Evolutionary conservation across 352 stramenopile species (phyloP).

Genomic region (Phytophthora agathidicida): DNA sequence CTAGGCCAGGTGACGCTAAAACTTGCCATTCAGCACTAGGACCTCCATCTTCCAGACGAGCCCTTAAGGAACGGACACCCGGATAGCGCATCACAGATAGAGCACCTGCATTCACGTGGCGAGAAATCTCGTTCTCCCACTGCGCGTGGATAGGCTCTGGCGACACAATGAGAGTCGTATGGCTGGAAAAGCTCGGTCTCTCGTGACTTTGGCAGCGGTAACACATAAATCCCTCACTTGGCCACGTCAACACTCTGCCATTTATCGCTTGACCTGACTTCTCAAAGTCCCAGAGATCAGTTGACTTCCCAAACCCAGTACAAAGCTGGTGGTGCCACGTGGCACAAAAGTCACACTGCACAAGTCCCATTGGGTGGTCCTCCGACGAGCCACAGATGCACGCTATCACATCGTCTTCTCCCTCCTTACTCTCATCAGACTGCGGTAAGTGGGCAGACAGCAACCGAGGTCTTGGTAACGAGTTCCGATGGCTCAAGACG

Average conservation of each 20-base stretch:
- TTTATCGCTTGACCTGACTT: neutral
- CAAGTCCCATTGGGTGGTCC: slow-evolving; percentile 44
- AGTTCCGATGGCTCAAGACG: slow-evolving; percentile 58
- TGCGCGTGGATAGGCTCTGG: slow-evolving; percentile 91
- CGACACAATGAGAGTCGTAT: slow-evolving; percentile 93
- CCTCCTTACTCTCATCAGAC: neutral
- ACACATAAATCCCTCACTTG: slow-evolving; percentile 52
- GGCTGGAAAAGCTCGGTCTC: slow-evolving; percentile 44
- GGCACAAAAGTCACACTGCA: slow-evolving; percentile 57
- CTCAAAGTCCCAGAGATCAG: slow-evolving; percentile 31
- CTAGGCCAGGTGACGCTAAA: slow-evolving; percentile 43
- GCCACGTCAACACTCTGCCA: neutral
- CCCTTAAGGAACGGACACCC: slow-evolving; percentile 58
- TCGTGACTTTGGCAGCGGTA: slow-evolving; percentile 64
- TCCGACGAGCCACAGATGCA: slow-evolving; percentile 66
- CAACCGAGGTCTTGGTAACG: slow-evolving; percentile 18
- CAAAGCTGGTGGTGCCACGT: slow-evolving; percentile 75
- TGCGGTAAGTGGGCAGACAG: slow-evolving; percentile 12
- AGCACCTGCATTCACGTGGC: slow-evolving; percentile 65
- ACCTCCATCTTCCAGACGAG: slow-evolving; percentile 24
- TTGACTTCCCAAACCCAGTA: slow-evolving; percentile 48
- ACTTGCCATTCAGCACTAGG: slow-evolving; percentile 64
- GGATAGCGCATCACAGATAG: slow-evolving; percentile 64
- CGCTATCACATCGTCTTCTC: slow-evolving; percentile 11
- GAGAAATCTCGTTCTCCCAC: slow-evolving; percentile 89